Base-by-base conservation (phyloP, 2,329 filamentous ascomycete genomes). In the Sclerotinia trifoliorum region DNA sequence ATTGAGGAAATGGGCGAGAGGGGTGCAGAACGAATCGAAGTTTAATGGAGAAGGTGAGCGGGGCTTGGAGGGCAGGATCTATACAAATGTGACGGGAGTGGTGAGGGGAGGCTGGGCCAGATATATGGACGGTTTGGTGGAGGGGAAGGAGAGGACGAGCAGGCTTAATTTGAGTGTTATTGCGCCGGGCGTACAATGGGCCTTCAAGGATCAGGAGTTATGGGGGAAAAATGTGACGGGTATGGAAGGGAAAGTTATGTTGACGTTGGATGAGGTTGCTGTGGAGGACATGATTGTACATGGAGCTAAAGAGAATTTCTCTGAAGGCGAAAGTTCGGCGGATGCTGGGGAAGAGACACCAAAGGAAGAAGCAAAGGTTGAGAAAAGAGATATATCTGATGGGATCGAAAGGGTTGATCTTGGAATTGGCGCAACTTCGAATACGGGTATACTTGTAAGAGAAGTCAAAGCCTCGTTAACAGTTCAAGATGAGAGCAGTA, bases 181-280 rank as follows among this genome's bases (percentile, higher is more conserved):
- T 70, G 84, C 86, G 17, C 87, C 89, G 1, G 84, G 82, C 17
- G 84, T 90, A 70, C 85, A 87, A 55, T 96, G 93, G 82, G 83
- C 82, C 76, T 39, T 78, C 78, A 66, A 83, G 84, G 55, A 73
- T 51, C 71, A 75, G 60, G 80, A 81, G 39, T 84, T 88, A 19
- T 97, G 92, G 85, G 86, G 86, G 35, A 86, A 92, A 71, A 97
- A 97, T 78, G 83, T 96, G 69, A 97, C 93, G 0, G 91, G 92
- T 1, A 76, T 79, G 2, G 83, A 86, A 61, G 92, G 92, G 19
- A 88, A 85, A 70, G 84, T 96, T 70, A 84, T 89, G 70, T 77
- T 97, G 68, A 85, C 89, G 66, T 81, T 96, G 57, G 85, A 86
- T 32, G 86, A 89, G 68, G 54, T 48, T 51, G 54, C n/a, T 24